A percentile compares a stretch with the other conserved stretches of the same genome.
These are phyloP conservation scores for Phytophthora pisi DNA, from an alignment of 352 stramenopile species.

Conservation along the genomic window DNA sequence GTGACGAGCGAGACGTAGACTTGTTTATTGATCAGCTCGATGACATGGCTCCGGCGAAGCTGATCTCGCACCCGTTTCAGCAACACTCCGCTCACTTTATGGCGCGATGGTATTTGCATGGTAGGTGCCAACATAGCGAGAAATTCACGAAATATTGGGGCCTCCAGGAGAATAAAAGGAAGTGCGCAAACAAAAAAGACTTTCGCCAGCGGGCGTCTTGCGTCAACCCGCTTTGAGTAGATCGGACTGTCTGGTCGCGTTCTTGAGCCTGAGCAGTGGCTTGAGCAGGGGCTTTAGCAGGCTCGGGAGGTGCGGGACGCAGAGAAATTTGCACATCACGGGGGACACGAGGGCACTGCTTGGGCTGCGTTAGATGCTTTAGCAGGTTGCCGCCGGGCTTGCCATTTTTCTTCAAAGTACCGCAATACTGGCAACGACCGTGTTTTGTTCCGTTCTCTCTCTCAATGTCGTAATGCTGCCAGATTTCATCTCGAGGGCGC, in stretches of 20 bases:
- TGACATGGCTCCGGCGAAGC: neutral
- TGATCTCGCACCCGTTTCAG: slow-evolving; percentile 3
- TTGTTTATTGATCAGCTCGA: neutral
- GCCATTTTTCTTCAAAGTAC: slow-evolving; percentile 1
- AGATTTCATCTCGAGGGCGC: neutral
- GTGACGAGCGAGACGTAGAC: neutral
- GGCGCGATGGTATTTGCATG: slow-evolving; percentile 1
- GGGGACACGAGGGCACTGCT: neutral
- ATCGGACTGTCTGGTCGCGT: neutral
- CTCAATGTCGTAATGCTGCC: slow-evolving; percentile 1
- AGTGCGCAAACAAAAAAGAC: slow-evolving; percentile 1
- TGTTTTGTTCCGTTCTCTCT: neutral
- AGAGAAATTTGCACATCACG: neutral
- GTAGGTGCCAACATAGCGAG: neutral
- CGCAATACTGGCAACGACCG: slow-evolving; percentile 3
- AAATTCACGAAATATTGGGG: slow-evolving; percentile 3
- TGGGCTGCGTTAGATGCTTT: neutral
- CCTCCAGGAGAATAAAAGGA: neutral
- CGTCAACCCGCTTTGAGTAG: neutral
- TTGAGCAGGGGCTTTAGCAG: too few species aligned
- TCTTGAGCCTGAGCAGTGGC: too few species aligned
- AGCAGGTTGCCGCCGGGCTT: slow-evolving; percentile 4
- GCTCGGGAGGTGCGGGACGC: neutral
- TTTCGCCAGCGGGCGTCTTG: neutral
- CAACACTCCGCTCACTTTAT: neutral